Base-by-base conservation (phyloP, 2,329 filamentous ascomycete species). In the Neocucurbitaria cava region DNA sequence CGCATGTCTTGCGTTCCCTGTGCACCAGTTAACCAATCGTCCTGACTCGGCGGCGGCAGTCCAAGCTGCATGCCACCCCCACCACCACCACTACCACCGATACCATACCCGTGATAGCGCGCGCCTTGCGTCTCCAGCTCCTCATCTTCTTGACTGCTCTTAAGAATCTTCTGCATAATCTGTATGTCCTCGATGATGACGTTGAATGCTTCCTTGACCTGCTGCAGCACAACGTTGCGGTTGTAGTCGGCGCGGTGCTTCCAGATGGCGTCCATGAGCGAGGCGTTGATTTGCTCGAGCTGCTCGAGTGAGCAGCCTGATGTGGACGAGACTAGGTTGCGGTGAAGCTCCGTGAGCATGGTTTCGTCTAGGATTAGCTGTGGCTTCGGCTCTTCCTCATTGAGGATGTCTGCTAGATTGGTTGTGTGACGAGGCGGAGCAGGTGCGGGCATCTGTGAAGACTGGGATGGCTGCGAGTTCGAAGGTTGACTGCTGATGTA, bases 261-360 rank as follows among this genome's bases (percentile, higher is more conserved):
- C 95, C 95, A 99, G 40, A 98, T 85, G 59, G 88, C 87, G 56
- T 94, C 90, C 94, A 98, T 98, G 59, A 98, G 80, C 62, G 89
- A 87, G 7, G 92, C 89, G 73, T 93, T 93, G 72, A 97, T 88
- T 76, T 98, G 94, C 80, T 98, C 94, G 18, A 99, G 80, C 75
- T 99, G 94, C 77, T 99, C 95, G 47, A 99, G 90, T 0, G 89
- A 90, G 73, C 90, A 91, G 0, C 91, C 91, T 18, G 86, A 88
- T 1, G 90, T 94, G 40, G 83, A 81, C 24, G 84, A 77, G 0
- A 88, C 87, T 30, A 96, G 79, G 33, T 86, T 81, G 0, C 81
- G 73, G 52, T 92, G 82, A 50, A 96, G 83, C 6, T 79, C 72
- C 1, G 79, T 74, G 21, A 92, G 79, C 26, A 84, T 80, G 0